Conservation (phyloP, 768 basidiomycete species). For the Lactarius tabidus region DNA sequence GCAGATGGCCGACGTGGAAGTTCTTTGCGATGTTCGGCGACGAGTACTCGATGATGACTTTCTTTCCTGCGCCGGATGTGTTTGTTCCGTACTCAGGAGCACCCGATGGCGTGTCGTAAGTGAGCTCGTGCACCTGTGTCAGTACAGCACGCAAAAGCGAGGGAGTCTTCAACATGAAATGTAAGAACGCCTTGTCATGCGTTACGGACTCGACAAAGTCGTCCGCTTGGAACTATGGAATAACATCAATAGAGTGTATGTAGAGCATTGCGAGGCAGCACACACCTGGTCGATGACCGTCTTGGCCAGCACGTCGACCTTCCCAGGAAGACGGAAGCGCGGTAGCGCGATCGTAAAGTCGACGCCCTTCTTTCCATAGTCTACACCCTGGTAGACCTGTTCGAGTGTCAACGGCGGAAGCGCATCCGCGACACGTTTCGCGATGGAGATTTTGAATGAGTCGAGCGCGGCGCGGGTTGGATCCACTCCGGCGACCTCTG, state of each 20-base stretch:
- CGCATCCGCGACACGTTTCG: constrained; percentile 61
- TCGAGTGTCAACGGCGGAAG: constrained; percentile 64
- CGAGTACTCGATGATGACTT: constrained; percentile 85
- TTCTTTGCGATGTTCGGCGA: constrained; percentile 97
- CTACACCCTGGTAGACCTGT: constrained; percentile 79
- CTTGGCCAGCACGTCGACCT: constrained; percentile 71
- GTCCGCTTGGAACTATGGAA: constrained; percentile 73
- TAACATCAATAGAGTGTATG: neutral
- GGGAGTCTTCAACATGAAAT: constrained; percentile 66
- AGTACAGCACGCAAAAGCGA: constrained; percentile 66
- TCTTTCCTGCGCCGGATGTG: constrained; percentile 72
- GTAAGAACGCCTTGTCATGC: constrained; percentile 76
- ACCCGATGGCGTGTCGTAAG: constrained; percentile 54
- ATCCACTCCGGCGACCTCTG: constrained; percentile 47
- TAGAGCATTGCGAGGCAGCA: neutral
- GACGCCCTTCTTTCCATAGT: constrained; percentile 89
- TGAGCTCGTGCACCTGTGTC: constrained; percentile 68
- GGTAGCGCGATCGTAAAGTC: constrained; percentile 92
- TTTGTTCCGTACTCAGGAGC: constrained; percentile 81
- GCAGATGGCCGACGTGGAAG: constrained; percentile 95
- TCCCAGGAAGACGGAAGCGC: constrained; percentile 83
- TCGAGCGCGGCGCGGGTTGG: constrained; percentile 67
- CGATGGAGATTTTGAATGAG: constrained; percentile 77
- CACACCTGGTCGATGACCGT: constrained; percentile 68
- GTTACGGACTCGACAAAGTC: constrained; percentile 69